Evolutionary conservation across 441 rosid genomes (phyloP).

Genomic region (Erodium moschatum): DNA sequence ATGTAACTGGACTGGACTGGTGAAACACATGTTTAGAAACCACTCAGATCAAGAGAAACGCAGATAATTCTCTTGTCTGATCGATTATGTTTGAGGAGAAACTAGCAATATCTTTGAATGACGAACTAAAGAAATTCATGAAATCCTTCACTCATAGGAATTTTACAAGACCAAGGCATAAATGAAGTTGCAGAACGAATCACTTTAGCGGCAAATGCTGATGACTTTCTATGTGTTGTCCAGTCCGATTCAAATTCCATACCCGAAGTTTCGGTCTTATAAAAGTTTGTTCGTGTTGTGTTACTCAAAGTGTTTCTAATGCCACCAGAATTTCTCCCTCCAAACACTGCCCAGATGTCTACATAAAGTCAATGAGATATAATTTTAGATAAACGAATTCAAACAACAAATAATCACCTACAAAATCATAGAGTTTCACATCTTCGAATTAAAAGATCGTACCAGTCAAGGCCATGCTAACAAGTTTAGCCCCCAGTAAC

Average conservation of each 20-base stretch:
- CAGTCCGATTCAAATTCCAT: conserved; percentile 77
- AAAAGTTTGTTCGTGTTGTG: conserved; percentile 14
- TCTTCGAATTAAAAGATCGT: conserved; percentile 12
- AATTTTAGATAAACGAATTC: background rate
- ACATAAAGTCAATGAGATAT: conserved; percentile 8
- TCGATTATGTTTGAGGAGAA: background rate
- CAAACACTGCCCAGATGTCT: conserved; percentile 52
- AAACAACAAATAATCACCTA: background rate
- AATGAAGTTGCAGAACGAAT: conserved; percentile 60
- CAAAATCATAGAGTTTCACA: background rate
- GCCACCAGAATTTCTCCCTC: conserved; percentile 30
- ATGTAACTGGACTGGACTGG: conserved; percentile 8
- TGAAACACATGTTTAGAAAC: background rate
- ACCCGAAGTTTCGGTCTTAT: conserved; percentile 30
- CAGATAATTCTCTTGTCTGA: conserved; percentile 21
- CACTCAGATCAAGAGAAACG: conserved; percentile 21
- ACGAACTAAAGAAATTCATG: conserved; percentile 36
- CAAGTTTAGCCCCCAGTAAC: conserved; percentile 55
- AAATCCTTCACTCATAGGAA: conserved; percentile 57
- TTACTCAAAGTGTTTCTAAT: conserved; percentile 19
- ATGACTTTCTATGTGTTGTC: conserved; percentile 45
- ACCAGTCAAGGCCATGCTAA: conserved; percentile 48
- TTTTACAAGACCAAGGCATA: conserved; percentile 74
- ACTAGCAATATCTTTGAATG: background rate
- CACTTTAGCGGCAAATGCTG: conserved; percentile 37